phyloP scores from a whole-genome alignment of 176 grass and related monocot genomes.

The Aegilops tauschii region DNA sequence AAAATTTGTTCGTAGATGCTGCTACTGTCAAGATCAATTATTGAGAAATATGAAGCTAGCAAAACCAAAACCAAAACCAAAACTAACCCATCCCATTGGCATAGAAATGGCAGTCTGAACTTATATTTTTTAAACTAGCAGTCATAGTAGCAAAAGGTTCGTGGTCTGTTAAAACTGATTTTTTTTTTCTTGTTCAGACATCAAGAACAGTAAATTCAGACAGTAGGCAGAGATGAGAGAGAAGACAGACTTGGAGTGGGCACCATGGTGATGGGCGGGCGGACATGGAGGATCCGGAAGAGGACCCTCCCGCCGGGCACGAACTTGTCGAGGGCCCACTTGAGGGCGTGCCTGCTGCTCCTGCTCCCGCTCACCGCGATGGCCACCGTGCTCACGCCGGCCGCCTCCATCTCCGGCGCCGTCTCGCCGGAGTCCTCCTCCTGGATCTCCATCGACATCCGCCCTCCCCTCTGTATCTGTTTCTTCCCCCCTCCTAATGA shows the following conservation, averaged over 20 bases:
- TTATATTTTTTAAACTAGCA: background rate
- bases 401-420: conserved; percentile 18
- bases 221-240: background rate
- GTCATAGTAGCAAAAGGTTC: background rate
- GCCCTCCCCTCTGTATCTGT: background rate
- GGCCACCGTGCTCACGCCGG: conserved; percentile 41
- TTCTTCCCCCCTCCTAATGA: background rate
- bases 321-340: conserved; percentile 96
- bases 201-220: background rate
- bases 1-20: background rate
- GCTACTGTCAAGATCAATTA: background rate
- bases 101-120: background rate
- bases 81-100: background rate
- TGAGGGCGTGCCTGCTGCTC: conserved; percentile 64
- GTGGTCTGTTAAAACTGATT: background rate
- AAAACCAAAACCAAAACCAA: background rate
- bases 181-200: background rate
- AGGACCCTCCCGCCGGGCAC: conserved; percentile 50
- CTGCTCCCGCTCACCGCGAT: conserved; percentile 60
- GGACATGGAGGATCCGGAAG: conserved; percentile 79
- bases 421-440: conserved; percentile 25
- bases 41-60: background rate
- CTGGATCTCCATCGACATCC: conserved; percentile 71
- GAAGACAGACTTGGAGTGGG: conserved; percentile 77
- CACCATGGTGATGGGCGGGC: conserved; percentile 60